Evolutionary conservation across 2,329 filamentous ascomycete genomes (phyloP).

Genomic region (Penicillium sclerotiorum): DNA sequence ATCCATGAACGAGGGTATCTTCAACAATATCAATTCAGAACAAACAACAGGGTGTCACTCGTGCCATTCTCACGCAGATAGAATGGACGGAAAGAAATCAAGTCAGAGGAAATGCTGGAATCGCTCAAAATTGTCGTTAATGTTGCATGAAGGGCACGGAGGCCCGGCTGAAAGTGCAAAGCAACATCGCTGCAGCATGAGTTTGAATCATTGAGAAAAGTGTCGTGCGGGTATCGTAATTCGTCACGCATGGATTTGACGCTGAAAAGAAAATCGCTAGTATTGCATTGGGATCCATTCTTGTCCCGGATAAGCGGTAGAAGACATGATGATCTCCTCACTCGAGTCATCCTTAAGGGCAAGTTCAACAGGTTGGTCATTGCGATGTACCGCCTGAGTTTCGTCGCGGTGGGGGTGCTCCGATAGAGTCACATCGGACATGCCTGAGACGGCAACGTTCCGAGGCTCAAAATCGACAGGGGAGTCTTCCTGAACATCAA

Average conservation of each 20-base stretch:
- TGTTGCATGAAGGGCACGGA: too few relatives aligned
- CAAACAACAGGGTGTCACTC: too few relatives aligned
- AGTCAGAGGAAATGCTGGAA: too few relatives aligned
- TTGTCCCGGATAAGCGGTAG: slow-evolving; percentile 53
- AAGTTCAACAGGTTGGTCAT: slow-evolving; percentile 36
- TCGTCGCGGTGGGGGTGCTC: slow-evolving; percentile 26
- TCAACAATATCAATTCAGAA: too few relatives aligned
- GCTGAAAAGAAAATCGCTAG: slow-evolving; percentile 6
- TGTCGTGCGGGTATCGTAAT: slow-evolving; percentile 8
- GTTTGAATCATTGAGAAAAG: too few relatives aligned
- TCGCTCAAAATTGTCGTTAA: too few relatives aligned
- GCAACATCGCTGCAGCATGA: too few relatives aligned
- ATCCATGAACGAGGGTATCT: too few relatives aligned
- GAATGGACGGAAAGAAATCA: too few relatives aligned
- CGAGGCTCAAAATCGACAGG: slow-evolving; percentile 1
- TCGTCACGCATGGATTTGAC: too few relatives aligned
- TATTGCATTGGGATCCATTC: slow-evolving; percentile 45
- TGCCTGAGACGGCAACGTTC: slow-evolving; percentile 10
- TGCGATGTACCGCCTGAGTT: slow-evolving; percentile 24
- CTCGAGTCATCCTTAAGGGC: slow-evolving; percentile 42
- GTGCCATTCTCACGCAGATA: too few relatives aligned
- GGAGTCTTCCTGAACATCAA: background rate
- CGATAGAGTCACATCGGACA: slow-evolving; percentile 10
- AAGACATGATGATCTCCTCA: slow-evolving; percentile 52
- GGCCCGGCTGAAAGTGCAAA: too few relatives aligned